phyloP scores from a whole-genome alignment of 352 stramenopile genomes.

The Thraustochytrium striatum region DNA sequence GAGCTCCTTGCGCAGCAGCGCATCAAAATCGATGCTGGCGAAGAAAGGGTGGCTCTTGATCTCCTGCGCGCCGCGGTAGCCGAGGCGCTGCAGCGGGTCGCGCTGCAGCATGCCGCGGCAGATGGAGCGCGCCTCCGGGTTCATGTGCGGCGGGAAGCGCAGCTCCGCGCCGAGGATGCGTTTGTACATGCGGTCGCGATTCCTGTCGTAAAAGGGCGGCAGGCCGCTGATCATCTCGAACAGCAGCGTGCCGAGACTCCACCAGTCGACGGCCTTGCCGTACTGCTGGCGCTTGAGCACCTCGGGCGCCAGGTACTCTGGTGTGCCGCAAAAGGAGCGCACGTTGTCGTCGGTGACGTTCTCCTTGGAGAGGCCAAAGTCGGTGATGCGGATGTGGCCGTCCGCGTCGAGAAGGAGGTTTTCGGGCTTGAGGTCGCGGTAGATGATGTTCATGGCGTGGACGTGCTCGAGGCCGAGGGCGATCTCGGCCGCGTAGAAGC shows the following conservation, averaged over 20 bases:
- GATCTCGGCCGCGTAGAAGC: slow-evolving; percentile 85
- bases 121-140: slow-evolving; percentile 42
- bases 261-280: slow-evolving; percentile 87
- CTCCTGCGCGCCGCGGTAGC: slow-evolving; percentile 73
- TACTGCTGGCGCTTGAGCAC: slow-evolving; percentile 82
- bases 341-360: slow-evolving; percentile 69
- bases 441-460: slow-evolving; percentile 90
- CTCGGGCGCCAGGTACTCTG: slow-evolving; percentile 79
- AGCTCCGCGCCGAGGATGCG: slow-evolving; percentile 49
- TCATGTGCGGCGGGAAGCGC: slow-evolving; percentile 44
- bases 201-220: slow-evolving; percentile 84
- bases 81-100: slow-evolving; percentile 50
- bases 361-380: slow-evolving; percentile 91
- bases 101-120: slow-evolving; percentile 61
- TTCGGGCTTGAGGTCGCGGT: slow-evolving; percentile 92
- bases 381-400: slow-evolving; percentile 86
- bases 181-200: slow-evolving; percentile 81
- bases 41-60: slow-evolving; percentile 89
- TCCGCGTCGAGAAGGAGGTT: slow-evolving; percentile 89
- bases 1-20: slow-evolving; percentile 75
- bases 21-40: slow-evolving; percentile 82
- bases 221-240: slow-evolving; percentile 90
- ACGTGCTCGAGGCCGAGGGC: slow-evolving; percentile 82
- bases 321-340: slow-evolving; percentile 58
- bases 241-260: slow-evolving; percentile 82